Evolutionary conservation across 1,284 basidiomycete genomes (phyloP), one percentile per base, ranked within the genome.

Genomic region (Pterulicium gracile): DNA sequence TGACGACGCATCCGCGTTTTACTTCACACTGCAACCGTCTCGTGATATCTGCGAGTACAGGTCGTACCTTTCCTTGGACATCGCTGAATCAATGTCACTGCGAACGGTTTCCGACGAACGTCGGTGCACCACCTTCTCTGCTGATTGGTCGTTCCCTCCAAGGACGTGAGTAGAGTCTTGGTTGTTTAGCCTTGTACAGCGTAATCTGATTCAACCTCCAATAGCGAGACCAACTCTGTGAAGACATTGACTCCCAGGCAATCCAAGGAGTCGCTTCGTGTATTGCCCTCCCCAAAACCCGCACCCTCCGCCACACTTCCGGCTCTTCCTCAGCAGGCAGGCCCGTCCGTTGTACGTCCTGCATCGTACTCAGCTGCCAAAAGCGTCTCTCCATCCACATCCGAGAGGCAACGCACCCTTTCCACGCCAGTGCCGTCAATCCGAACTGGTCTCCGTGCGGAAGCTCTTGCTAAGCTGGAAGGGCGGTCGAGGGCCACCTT

Each of bases 231-330:
- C n/a, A 32, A 32, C 21, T n/a, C 45, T 41, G 46, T 43, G 18
- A 46, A 36, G 45, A 24, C 24, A n/a, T 52, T 20, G 32, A 52
- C 21, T 7, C 27, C 27, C n/a, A 7, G 27, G 7, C 27, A 32
- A 24, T 66, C 66, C 58, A 57, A 67, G 57, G 71, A 75, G 51
- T 74, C 73, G 0, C 53, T 73, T 24, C 68, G 73, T 13, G 61
- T 58, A 22, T 67, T 81, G 14, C 79, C 79, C 3, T 75, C 73
- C 0, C 74, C 75, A 2, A 81, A 81, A 56, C 80, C 80, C 1
- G 75, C 67, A 0, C 80, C 79, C 0, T 74, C 68, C 0, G 57
- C 65, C 0, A 69, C 67, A 1, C 65, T 80, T 1, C 80, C 79
- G 0, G 61, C 64, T 4, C 52, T 69, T 4, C 73, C 73, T 27